Base-by-base conservation (phyloP, 768 basidiomycete genomes). In the Tylopilus vinaceipallidus region DNA sequence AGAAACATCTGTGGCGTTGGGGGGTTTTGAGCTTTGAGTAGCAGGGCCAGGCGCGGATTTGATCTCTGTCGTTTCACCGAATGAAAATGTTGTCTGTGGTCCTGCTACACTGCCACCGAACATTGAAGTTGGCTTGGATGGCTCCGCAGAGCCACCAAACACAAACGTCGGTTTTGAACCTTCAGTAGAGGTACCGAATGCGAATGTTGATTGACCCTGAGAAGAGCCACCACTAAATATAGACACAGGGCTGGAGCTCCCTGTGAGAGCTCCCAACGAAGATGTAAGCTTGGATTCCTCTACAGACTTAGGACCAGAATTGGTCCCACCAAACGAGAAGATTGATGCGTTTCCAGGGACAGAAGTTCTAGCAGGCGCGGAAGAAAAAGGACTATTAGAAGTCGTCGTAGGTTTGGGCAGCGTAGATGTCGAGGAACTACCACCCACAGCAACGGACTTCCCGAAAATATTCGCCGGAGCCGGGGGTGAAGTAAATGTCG, bases 261-360 rank as follows among this genome's bases (percentile, higher is more conserved):
- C 56, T 17, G 47, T 13, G 24, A 24, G 30, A 34, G 52, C 53
- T 17, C 61, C 56, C 43, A 60, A 65, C 27, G 49, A 42, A n/a
- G 52, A 27, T 14, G 58, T 37, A 10, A 55, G 40, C 27, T 60
- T 59, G 26, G 57, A 20, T 35, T 14, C 58, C 37, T 55, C 62
- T 4, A 26, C 34, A 16, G 58, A 46, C n/a, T 50, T 62, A 13
- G 58, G 55, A 42, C 53, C 43, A 30, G 49, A 29, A 22, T 47
- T 51, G 38, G 30, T 10, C 27, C 51, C 63, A 38, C 57, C 47
- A 42, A 61, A 62, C 36, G 67, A 52, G 41, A 65, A 59, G 6
- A 46, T 24, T 17, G 57, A 45, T 17, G 37, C 13, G 16, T 44
- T 57, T 19, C 45, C 52, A 27, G 52, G 50, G 24, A 50, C 38